Evolutionary conservation across 2,329 filamentous ascomycete genomes (phyloP).

Genomic region (Scolecobasidium constrictum): DNA sequence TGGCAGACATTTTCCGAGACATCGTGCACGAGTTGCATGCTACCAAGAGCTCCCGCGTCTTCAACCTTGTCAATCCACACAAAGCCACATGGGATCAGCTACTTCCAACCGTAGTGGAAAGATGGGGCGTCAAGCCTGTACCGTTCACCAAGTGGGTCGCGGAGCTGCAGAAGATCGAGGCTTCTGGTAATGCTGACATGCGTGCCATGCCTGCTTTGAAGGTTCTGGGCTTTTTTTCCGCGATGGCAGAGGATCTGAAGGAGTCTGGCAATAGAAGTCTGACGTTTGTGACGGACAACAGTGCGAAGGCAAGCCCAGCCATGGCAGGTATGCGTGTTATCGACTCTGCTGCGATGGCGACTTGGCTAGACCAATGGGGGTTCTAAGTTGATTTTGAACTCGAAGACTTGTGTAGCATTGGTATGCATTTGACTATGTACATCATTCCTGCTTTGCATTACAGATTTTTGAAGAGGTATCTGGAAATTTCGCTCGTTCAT

Average conservation of each 20-base stretch:
- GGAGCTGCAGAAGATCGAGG: neutral
- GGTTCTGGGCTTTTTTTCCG: constrained; percentile 1
- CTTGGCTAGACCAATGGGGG: neutral
- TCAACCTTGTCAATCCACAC: neutral
- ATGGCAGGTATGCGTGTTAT: neutral
- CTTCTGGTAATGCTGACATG: neutral
- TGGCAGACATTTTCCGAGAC: neutral
- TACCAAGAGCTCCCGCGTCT: neutral
- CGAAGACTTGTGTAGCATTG: no score
- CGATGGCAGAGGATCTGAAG: neutral
- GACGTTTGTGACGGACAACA: neutral
- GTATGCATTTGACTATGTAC: no score
- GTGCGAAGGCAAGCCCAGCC: neutral
- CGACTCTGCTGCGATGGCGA: neutral
- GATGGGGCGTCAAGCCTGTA: neutral
- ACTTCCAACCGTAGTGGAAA: neutral
- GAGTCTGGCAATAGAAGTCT: neutral
- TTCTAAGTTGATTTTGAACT: no score
- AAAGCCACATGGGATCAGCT: neutral
- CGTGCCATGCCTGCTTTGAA: neutral
- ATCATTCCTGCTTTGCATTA: no score
- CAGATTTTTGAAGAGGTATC: no score
- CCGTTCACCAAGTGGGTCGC: neutral
- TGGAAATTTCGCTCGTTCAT: no score
- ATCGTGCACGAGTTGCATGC: neutral